Evolutionary conservation across 352 stramenopile species (phyloP).

Genomic region (Phytophthora fragariae): DNA sequence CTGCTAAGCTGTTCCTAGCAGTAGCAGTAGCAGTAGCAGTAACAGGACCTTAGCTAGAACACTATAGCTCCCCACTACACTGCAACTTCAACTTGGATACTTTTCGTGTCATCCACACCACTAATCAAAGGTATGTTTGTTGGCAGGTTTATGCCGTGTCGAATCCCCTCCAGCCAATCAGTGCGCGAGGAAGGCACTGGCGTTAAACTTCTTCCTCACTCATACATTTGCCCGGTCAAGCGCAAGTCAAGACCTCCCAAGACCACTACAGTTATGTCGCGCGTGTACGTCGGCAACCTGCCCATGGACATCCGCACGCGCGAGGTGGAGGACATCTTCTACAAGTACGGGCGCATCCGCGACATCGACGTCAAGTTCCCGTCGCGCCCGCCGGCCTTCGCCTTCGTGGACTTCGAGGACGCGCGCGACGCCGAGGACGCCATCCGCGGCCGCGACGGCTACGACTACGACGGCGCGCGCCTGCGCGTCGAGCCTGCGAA

Average conservation of each 20-base stretch:
- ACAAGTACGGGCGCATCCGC: slow-evolving; percentile 72
- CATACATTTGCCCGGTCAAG: slow-evolving; percentile 42
- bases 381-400: slow-evolving; percentile 63
- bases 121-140: neutral
- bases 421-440: slow-evolving; percentile 73
- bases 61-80: neutral
- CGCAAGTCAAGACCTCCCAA: neutral
- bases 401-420: slow-evolving; percentile 83
- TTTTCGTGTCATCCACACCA: neutral
- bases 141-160: neutral
- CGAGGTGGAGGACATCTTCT: slow-evolving; percentile 81
- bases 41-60: neutral
- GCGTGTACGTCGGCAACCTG: slow-evolving; percentile 79
- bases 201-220: slow-evolving; percentile 21
- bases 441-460: slow-evolving; percentile 57
- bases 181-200: slow-evolving; percentile 13
- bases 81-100: neutral
- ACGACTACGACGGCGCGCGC: slow-evolving; percentile 65
- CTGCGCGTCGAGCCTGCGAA: slow-evolving; percentile 70
- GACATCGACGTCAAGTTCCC: slow-evolving; percentile 80
- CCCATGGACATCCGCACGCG: slow-evolving; percentile 76
- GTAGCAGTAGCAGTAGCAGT: neutral
- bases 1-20: slow-evolving; percentile 4
- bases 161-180: neutral
- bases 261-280: slow-evolving; percentile 36